Evolutionary conservation across 2,329 filamentous ascomycete species (phyloP).

Genomic region (Cercospora sp.): DNA sequence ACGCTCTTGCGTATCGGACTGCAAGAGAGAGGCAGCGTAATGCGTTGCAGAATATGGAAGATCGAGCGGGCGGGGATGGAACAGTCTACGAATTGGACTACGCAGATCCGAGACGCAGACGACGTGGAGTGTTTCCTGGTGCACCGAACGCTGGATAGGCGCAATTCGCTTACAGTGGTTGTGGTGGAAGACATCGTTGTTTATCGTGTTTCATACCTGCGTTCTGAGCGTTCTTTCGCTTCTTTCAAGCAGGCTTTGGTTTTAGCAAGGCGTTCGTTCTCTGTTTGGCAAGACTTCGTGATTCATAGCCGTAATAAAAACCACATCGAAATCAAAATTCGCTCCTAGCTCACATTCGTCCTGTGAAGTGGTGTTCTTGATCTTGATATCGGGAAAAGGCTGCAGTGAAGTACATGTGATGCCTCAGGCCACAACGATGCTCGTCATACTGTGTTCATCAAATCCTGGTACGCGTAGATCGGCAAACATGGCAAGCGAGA

Average conservation of each 20-base stretch:
- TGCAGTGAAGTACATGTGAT: background rate
- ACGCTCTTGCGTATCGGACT: background rate
- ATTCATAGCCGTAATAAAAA: background rate
- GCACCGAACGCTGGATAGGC: constrained; percentile 11
- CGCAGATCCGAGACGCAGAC: constrained; percentile 10
- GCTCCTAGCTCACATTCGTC: background rate
- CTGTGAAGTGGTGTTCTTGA: background rate
- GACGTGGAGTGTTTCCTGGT: constrained; percentile 13
- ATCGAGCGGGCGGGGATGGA: constrained; percentile 1
- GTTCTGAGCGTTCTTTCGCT: background rate
- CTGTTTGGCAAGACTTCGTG: background rate
- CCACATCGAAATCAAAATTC: background rate
- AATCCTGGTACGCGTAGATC: background rate
- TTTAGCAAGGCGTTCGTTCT: background rate
- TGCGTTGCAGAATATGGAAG: constrained; percentile 18
- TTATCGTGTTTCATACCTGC: background rate
- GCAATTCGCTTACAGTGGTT: background rate
- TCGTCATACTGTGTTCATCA: constrained; percentile 7
- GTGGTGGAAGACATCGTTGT: background rate
- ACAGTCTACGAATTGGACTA: background rate
- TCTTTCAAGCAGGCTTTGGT: background rate
- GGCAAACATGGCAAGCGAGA: background rate
- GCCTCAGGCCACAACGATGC: background rate
- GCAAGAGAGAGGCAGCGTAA: constrained; percentile 8
- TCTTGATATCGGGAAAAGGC: background rate